phyloP scores from a whole-genome alignment of 306 rosid species.

The Dryas octopetala region DNA sequence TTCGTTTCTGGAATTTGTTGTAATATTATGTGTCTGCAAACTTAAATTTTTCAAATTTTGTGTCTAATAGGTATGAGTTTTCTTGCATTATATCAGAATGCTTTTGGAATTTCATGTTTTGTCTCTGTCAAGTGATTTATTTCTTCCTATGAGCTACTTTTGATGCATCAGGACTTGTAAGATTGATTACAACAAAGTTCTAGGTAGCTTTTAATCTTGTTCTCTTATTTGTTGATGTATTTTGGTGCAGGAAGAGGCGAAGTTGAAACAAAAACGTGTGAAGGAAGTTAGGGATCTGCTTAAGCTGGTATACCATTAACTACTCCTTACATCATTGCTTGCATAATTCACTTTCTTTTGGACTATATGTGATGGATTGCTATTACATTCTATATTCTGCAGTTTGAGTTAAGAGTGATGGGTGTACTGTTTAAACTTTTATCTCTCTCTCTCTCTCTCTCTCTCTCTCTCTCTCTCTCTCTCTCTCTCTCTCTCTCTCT shows the following conservation, averaged over 20 bases:
- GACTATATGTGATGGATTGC: neutral
- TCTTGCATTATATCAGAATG: neutral
- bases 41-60: too few relatives aligned
- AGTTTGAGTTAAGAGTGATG: neutral
- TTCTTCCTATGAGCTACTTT: neutral
- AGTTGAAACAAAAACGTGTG: conserved; percentile 66
- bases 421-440: neutral
- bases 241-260: conserved; percentile 73
- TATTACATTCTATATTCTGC: neutral
- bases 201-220: conserved; percentile 1
- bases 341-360: conserved; percentile 10
- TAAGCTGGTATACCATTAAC: conserved; percentile 52
- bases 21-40: neutral
- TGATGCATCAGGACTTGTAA: conserved; percentile 3
- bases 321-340: conserved; percentile 11
- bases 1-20: neutral
- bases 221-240: conserved; percentile 5
- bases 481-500: too few relatives aligned
- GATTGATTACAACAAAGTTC: conserved; percentile 1
- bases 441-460: too few relatives aligned
- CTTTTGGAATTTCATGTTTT: neutral
- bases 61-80: neutral
- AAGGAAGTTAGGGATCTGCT: conserved; percentile 54
- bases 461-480: too few relatives aligned
- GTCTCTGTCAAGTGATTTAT: neutral